These are phyloP conservation scores for Arthrobotrys entomopaga DNA, from an alignment of 2,329 filamentous ascomycete genomes.

Conservation along the genomic window DNA sequence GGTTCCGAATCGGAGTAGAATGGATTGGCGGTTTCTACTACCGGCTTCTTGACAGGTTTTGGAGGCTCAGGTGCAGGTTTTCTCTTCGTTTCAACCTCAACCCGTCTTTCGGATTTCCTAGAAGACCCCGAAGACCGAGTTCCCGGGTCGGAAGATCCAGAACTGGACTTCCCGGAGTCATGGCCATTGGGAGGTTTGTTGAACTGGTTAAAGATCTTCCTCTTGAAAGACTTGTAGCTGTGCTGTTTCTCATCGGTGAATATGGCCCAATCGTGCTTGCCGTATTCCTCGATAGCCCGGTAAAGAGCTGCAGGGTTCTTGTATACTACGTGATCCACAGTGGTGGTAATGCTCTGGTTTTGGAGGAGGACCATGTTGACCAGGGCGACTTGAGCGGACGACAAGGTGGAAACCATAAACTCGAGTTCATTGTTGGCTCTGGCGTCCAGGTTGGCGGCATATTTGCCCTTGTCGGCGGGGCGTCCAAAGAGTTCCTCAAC, in stretches of 20 bases:
- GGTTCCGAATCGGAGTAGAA: conserved; percentile 47
- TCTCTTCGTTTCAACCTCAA: conserved; percentile 21
- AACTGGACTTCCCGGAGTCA: conserved; percentile 49
- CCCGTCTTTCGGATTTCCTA: conserved; percentile 37
- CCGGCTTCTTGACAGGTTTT: conserved; percentile 33
- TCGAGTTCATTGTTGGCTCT: conserved; percentile 58
- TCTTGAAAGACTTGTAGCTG: conserved; percentile 57
- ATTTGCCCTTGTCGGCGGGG: conserved; percentile 55
- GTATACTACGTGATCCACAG: conserved; percentile 57
- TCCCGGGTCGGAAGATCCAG: conserved; percentile 44
- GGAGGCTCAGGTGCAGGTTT: conserved; percentile 17
- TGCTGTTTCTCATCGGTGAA: conserved; percentile 59
- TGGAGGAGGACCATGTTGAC: conserved; percentile 59
- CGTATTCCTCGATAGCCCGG: conserved; percentile 57
- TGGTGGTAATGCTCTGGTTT: conserved; percentile 57
- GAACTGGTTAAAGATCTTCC: conserved; percentile 53
- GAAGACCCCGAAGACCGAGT: conserved; percentile 45
- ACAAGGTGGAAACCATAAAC: conserved; percentile 58
- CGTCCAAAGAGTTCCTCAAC: conserved; percentile 58
- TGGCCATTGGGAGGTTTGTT: conserved; percentile 48
- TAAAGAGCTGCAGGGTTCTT: conserved; percentile 58
- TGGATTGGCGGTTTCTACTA: conserved; percentile 29
- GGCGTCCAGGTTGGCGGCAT: conserved; percentile 42
- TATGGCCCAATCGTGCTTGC: conserved; percentile 58
- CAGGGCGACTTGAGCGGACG: conserved; percentile 58